Evolutionary conservation across 805 yeast species (phyloP).

Genomic region (Metahyphopichia silvanorum): DNA sequence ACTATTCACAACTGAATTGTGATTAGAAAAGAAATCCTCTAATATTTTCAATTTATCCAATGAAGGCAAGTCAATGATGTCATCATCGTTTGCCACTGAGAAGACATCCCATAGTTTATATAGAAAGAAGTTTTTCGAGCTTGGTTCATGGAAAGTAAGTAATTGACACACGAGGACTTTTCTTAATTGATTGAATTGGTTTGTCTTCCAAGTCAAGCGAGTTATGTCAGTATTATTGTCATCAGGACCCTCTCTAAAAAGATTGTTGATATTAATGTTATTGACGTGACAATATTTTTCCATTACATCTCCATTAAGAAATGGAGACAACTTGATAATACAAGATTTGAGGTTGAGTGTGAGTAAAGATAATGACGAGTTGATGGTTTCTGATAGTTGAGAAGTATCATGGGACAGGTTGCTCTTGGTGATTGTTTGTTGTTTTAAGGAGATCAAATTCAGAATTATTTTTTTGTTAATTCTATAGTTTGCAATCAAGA

Average conservation of each 20-base stretch:
- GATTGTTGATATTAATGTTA: conserved; percentile 22
- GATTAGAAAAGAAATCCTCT: conserved; percentile 18
- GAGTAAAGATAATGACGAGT: conserved; percentile 24
- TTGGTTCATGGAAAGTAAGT: conserved; percentile 31
- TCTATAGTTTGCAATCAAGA: conserved; percentile 30
- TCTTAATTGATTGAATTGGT: conserved; percentile 33
- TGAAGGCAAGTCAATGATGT: conserved; percentile 4
- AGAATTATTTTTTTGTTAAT: conserved; percentile 34
- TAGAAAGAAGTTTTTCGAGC: conserved; percentile 26
- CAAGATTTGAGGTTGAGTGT: conserved; percentile 25
- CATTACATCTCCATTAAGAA: conserved; percentile 32
- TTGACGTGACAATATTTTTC: conserved; percentile 41
- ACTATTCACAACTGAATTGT: conserved; percentile 18
- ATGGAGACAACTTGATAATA: conserved; percentile 26
- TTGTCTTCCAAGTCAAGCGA: conserved; percentile 13
- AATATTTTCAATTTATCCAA: conserved; percentile 15
- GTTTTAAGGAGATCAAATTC: conserved; percentile 29
- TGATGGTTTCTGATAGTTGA: conserved; percentile 10
- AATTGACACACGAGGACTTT: conserved; percentile 37
- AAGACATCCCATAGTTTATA: conserved; percentile 22
- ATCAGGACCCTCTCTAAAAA: conserved; percentile 6
- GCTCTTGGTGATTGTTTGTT: conserved; percentile 22
- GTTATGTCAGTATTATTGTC: conserved; percentile 10
- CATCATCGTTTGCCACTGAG: conserved; percentile 7
- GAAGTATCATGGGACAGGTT: conserved; percentile 2